A percentile compares a stretch with the other conserved stretches of the same genome.
These are phyloP conservation scores for Bjerkandera adusta DNA, from an alignment of 1,284 basidiomycete genomes.

Conservation along the genomic window DNA sequence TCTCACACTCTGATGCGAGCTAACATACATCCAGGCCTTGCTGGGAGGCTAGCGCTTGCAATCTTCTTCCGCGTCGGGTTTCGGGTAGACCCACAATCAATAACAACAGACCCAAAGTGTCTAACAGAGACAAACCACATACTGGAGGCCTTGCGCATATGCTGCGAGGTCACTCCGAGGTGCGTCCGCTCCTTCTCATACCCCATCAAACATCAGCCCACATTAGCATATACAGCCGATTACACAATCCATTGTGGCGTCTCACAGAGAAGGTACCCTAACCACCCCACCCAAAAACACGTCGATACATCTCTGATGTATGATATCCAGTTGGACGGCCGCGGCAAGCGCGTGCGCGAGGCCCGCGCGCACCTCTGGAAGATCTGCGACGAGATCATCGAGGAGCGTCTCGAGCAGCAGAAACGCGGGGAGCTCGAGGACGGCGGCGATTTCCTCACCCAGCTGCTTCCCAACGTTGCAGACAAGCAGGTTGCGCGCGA, in stretches of 20 bases:
- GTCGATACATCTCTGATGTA: no score
- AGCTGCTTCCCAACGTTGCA: conserved; percentile 12
- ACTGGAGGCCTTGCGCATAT: conserved; percentile 10
- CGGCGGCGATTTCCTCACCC: conserved; percentile 17
- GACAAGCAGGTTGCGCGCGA: conserved; percentile 20
- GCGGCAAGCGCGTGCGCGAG: neutral
- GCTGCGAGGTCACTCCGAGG: conserved; percentile 16
- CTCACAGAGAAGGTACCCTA: no score
- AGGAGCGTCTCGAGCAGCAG: conserved; percentile 2
- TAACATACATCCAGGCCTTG: conserved; percentile 13
- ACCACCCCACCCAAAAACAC: no score
- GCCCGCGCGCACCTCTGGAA: conserved; percentile 9
- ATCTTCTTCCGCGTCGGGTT: conserved; percentile 21
- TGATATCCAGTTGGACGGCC: neutral
- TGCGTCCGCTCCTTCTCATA: no score
- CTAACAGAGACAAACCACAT: conserved; percentile 10
- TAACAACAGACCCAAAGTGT: conserved; percentile 14
- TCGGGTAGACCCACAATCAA: conserved; percentile 9
- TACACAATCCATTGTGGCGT: no score
- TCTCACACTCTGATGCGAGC: neutral
- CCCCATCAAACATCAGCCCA: no score
- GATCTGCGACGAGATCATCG: conserved; percentile 9
- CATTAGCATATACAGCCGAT: no score
- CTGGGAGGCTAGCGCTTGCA: conserved; percentile 17
- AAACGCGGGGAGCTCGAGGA: neutral